A percentile compares a stretch with the other conserved stretches of the same genome.
phyloP scores from a whole-genome alignment of 805 yeast species.

The Ogataea haglerorum region DNA sequence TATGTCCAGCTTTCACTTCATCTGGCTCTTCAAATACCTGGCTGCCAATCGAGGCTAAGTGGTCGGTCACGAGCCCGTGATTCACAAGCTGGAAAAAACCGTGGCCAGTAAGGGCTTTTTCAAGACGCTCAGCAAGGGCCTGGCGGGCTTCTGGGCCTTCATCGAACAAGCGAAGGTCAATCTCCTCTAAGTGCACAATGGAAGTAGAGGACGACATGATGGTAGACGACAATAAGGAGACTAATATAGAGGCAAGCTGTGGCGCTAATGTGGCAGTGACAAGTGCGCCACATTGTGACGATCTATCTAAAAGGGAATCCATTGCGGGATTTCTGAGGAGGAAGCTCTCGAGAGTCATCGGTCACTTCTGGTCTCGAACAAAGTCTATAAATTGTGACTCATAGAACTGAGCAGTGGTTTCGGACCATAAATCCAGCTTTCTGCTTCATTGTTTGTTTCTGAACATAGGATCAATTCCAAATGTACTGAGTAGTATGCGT shows the following conservation, averaged over 20 bases:
- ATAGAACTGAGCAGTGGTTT: too few species aligned
- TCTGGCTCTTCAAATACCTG: slow-evolving; percentile 39
- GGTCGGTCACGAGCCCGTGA: slow-evolving; percentile 37
- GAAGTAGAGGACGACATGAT: not conserved
- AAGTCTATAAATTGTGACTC: too few species aligned
- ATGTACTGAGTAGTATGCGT: too few species aligned
- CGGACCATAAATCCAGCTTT: too few species aligned
- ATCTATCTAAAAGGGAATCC: too few species aligned
- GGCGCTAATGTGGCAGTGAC: not conserved
- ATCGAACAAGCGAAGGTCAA: slow-evolving; percentile 6
- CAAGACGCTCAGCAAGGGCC: slow-evolving; percentile 37
- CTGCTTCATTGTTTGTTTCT: too few species aligned
- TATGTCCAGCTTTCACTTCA: slow-evolving; percentile 35
- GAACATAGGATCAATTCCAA: too few species aligned
- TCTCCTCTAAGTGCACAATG: not conserved
- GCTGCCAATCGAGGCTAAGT: slow-evolving; percentile 39
- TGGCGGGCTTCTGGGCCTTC: slow-evolving; percentile 32
- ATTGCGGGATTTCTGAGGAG: too few species aligned
- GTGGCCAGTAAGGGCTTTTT: slow-evolving; percentile 38
- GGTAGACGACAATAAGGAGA: not conserved
- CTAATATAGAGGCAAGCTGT: not conserved
- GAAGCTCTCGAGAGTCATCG: too few species aligned
- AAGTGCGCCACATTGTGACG: too few species aligned
- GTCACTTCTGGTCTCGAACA: too few species aligned
- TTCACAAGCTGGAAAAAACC: slow-evolving; percentile 44